phyloP scores from a whole-genome alignment of 345 rosid genomes.

The Carallia pectinifolia region DNA sequence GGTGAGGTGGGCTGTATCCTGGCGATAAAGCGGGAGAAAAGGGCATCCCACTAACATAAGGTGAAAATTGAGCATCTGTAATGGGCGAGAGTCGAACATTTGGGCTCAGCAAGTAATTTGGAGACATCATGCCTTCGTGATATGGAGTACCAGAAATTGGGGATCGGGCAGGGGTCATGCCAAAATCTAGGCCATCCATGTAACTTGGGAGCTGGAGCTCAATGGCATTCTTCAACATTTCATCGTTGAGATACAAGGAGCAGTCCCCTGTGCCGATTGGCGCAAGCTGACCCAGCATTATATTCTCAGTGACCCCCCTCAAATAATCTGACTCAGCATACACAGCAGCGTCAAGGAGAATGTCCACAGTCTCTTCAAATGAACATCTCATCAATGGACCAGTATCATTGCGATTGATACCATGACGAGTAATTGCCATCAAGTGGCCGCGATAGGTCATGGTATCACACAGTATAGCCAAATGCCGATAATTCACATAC shows the following conservation, averaged over 20 bases:
- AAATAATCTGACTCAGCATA: slow-evolving; percentile 83
- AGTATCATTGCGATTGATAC: slow-evolving; percentile 92
- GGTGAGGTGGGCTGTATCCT: slow-evolving; percentile 82
- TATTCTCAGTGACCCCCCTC: slow-evolving; percentile 93
- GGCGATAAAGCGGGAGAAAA: slow-evolving; percentile 87
- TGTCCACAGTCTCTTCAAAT: slow-evolving; percentile 97
- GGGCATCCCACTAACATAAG: slow-evolving; percentile 88
- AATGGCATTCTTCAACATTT: slow-evolving; percentile 96
- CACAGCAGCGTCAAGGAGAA: slow-evolving; percentile 95
- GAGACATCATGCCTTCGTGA: slow-evolving; percentile 97
- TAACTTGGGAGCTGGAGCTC: slow-evolving; percentile 98
- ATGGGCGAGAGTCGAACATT: slow-evolving; percentile 75
- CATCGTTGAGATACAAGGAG: slow-evolving; percentile 81
- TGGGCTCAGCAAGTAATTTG: slow-evolving; percentile 78
- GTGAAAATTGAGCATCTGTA: slow-evolving; percentile 85
- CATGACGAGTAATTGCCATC: slow-evolving; percentile 99
- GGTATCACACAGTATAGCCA: slow-evolving; percentile 94
- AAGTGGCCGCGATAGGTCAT: slow-evolving; percentile 98
- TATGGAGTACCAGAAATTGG: slow-evolving; percentile 89
- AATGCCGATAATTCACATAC: slow-evolving; percentile 92
- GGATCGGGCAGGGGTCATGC: slow-evolving; percentile 92
- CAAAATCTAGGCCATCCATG: slow-evolving; percentile 83
- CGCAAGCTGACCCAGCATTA: slow-evolving; percentile 96
- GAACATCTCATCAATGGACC: slow-evolving; percentile 99
- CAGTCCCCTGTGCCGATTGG: slow-evolving; percentile 97